These are phyloP conservation scores for Puccinia coronata DNA, from an alignment of 1,284 basidiomycete species.

Conservation along the genomic window DNA sequence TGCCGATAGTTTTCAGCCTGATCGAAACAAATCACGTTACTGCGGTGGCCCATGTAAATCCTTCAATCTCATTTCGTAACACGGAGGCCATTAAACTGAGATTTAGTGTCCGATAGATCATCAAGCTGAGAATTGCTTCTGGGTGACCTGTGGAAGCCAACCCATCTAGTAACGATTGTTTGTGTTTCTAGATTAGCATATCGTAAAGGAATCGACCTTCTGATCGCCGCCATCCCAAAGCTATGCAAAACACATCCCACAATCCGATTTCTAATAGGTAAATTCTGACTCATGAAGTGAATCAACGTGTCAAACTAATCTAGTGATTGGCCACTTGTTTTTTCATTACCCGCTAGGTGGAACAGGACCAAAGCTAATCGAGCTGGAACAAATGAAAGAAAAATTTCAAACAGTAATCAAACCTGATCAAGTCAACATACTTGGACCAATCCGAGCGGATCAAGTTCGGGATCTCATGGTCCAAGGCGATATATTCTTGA, in stretches of 20 bases:
- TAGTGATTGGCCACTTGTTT: neutral
- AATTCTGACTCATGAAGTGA: constrained; percentile 53
- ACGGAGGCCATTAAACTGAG: constrained; percentile 2
- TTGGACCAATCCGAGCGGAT: constrained; percentile 76
- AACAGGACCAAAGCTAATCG: constrained; percentile 91
- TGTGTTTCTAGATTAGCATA: constrained; percentile 94
- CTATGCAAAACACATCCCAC: constrained; percentile 82
- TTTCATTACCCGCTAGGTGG: constrained; percentile 62
- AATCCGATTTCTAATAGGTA: constrained; percentile 84
- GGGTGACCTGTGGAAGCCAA: constrained; percentile 22
- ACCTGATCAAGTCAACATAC: constrained; percentile 77
- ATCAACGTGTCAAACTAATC: neutral
- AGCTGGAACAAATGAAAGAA: constrained; percentile 94
- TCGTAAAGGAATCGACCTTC: constrained; percentile 92
- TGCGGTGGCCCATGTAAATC: constrained; percentile 35
- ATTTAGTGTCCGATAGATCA: neutral
- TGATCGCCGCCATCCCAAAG: constrained; percentile 85
- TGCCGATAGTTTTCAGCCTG: constrained; percentile 70
- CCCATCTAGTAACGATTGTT: constrained; percentile 77
- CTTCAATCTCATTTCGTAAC: neutral
- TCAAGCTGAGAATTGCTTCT: constrained; percentile 23
- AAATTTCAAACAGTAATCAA: constrained; percentile 72
- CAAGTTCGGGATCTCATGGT: constrained; percentile 80
- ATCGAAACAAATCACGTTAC: constrained; percentile 30
- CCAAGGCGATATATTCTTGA: constrained; percentile 86